Evolutionary conservation across 306 rosid genomes (phyloP).

Genomic region (Boehmeria nivea): DNA sequence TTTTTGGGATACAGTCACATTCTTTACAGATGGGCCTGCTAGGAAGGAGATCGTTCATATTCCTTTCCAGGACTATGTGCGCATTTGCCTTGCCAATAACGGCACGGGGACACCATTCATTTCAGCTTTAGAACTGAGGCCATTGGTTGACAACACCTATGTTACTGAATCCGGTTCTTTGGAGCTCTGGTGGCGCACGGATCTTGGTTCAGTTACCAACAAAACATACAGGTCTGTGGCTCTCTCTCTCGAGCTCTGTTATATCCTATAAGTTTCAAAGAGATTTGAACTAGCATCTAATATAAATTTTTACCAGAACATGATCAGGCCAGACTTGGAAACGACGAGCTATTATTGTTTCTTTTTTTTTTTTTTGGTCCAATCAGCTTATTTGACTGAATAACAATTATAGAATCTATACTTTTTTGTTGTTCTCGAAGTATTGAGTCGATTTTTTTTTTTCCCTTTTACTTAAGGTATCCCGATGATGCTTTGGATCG

Average conservation of each 20-base stretch:
- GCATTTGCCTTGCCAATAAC: constrained; percentile 33
- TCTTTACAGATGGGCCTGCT: background rate
- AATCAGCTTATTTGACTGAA: no score
- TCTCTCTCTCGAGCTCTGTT: background rate
- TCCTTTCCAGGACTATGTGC: constrained; percentile 16
- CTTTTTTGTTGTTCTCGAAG: no score
- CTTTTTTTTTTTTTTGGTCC: no score
- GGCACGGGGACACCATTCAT: constrained; percentile 36
- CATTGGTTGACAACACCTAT: constrained; percentile 14
- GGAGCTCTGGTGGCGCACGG: background rate
- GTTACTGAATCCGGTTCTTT: constrained; percentile 3
- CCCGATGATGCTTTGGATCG: constrained; percentile 18
- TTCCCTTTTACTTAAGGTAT: constrained; percentile 13
- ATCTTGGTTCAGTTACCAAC: constrained; percentile 8
- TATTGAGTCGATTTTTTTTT: background rate
- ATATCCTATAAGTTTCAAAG: no score
- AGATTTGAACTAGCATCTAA: no score
- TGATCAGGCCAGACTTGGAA: no score
- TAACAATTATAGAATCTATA: no score
- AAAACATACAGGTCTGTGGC: constrained; percentile 6
- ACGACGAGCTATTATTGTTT: no score
- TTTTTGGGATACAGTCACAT: constrained; percentile 20
- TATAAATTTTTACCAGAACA: no score
- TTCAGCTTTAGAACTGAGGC: constrained; percentile 37
- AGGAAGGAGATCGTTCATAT: constrained; percentile 25